These are phyloP conservation scores for Zopfia rhizophila DNA, from an alignment of 2,329 filamentous ascomycete genomes.

Conservation along the genomic window DNA sequence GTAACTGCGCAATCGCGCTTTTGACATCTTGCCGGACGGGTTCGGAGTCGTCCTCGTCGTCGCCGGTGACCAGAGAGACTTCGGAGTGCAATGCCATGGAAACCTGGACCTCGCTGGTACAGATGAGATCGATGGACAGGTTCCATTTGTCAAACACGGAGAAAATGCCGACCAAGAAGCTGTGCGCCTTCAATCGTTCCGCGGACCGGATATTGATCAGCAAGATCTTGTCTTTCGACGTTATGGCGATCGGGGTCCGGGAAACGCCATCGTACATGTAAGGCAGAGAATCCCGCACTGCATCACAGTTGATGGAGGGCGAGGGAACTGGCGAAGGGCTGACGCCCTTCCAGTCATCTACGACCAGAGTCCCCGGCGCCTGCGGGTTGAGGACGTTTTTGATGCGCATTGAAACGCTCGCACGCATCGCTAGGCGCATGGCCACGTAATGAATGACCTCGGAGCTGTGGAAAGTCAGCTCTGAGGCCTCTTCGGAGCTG, in stretches of 20 bases:
- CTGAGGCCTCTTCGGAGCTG: slow-evolving; percentile 89
- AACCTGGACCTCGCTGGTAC: slow-evolving; percentile 91
- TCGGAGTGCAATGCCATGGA: slow-evolving; percentile 91
- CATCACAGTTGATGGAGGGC: slow-evolving; percentile 35
- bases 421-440: slow-evolving; percentile 81
- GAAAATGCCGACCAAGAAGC: slow-evolving; percentile 91
- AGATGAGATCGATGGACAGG: slow-evolving; percentile 91
- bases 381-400: slow-evolving; percentile 85
- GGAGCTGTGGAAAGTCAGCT: slow-evolving; percentile 73
- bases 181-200: slow-evolving; percentile 89
- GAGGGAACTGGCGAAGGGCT: slow-evolving; percentile 51
- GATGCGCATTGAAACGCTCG: too few relatives aligned
- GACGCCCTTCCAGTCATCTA: slow-evolving; percentile 65
- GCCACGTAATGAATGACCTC: slow-evolving; percentile 63
- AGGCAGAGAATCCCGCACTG: slow-evolving; percentile 49
- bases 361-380: slow-evolving; percentile 38
- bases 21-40: slow-evolving; percentile 51
- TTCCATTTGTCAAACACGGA: slow-evolving; percentile 83
- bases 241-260: slow-evolving; percentile 69
- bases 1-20: slow-evolving; percentile 70
- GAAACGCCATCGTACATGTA: slow-evolving; percentile 19
- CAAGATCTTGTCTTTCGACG: slow-evolving; percentile 92
- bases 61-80: slow-evolving; percentile 56
- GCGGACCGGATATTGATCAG: slow-evolving; percentile 97
- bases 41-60: slow-evolving; percentile 48